Percentiles rank a stretch among this genome's conserved stretches.
Conservation (phyloP, 805 yeast genomes). For the Candida palmyrensis region DNA sequence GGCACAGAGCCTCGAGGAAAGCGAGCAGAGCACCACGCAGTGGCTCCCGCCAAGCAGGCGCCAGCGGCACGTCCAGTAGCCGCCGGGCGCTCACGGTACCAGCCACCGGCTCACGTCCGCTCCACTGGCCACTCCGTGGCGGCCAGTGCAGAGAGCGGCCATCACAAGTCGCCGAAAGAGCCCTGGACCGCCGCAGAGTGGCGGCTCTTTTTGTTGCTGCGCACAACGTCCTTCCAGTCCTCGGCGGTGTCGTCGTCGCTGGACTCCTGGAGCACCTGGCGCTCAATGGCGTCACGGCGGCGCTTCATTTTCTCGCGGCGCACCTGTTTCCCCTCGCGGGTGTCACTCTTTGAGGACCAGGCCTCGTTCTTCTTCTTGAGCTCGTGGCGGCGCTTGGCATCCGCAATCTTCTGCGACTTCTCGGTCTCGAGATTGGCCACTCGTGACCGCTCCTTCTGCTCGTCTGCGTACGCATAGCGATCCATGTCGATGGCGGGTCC, state of each 20-base stretch:
- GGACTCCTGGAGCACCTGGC: constrained; percentile 40
- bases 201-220: constrained; percentile 60
- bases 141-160: too few species aligned
- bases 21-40: too few species aligned
- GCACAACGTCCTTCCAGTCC: constrained; percentile 88
- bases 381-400: constrained; percentile 40
- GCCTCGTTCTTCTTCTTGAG: constrained; percentile 54
- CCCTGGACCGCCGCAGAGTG: constrained; percentile 41
- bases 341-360: constrained; percentile 72
- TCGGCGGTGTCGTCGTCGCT: constrained; percentile 42
- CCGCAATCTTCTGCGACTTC: constrained; percentile 29
- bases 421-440: constrained; percentile 50
- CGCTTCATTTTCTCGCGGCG: constrained; percentile 67
- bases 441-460: constrained; percentile 58
- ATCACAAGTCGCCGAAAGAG: constrained; percentile 54
- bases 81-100: too few species aligned
- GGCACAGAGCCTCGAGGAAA: too few species aligned
- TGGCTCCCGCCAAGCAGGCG: too few species aligned
- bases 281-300: constrained; percentile 64
- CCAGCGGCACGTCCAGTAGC: too few species aligned
- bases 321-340: constrained; percentile 54
- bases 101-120: too few species aligned
- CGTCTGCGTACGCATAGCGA: constrained; percentile 57
- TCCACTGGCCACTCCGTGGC: too few species aligned
- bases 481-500: constrained; percentile 63